Conservation (phyloP, 305 asterid species). For the Fraxinus angustifolia region DNA sequence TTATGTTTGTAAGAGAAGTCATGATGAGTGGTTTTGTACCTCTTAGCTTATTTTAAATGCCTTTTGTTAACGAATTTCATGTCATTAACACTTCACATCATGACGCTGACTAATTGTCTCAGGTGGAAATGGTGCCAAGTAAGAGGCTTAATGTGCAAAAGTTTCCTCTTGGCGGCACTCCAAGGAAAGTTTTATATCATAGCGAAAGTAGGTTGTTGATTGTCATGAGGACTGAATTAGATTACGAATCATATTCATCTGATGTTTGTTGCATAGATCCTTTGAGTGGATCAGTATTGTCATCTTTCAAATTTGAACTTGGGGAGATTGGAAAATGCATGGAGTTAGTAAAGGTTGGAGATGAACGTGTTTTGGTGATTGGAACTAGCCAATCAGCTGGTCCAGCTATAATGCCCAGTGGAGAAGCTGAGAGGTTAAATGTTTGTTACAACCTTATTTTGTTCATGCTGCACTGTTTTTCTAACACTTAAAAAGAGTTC, state of each 20-base stretch:
- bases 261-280: slow-evolving; percentile 96
- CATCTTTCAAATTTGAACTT: slow-evolving; percentile 81
- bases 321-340: slow-evolving; percentile 97
- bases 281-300: slow-evolving; percentile 69
- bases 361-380: slow-evolving; percentile 75
- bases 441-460: slow-evolving; percentile 6
- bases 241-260: slow-evolving; percentile 64
- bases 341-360: slow-evolving; percentile 80
- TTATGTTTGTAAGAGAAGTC: neutral
- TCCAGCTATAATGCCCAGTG: slow-evolving; percentile 92
- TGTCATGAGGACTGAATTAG: slow-evolving; percentile 84
- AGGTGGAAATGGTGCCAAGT: slow-evolving; percentile 98
- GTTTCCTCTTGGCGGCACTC: slow-evolving; percentile 92
- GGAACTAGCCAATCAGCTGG: slow-evolving; percentile 91
- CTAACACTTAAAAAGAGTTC: neutral
- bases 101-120: slow-evolving; percentile 24
- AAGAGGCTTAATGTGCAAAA: slow-evolving; percentile 98
- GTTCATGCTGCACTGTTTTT: neutral
- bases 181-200: slow-evolving; percentile 86
- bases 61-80: neutral
- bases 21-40: slow-evolving; percentile 8
- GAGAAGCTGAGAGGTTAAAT: slow-evolving; percentile 95
- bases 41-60: slow-evolving; percentile 11
- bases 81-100: slow-evolving; percentile 15
- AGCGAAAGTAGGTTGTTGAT: slow-evolving; percentile 76